Conservation (phyloP, 2,329 filamentous ascomycete genomes). For the Neonectria hederae region DNA sequence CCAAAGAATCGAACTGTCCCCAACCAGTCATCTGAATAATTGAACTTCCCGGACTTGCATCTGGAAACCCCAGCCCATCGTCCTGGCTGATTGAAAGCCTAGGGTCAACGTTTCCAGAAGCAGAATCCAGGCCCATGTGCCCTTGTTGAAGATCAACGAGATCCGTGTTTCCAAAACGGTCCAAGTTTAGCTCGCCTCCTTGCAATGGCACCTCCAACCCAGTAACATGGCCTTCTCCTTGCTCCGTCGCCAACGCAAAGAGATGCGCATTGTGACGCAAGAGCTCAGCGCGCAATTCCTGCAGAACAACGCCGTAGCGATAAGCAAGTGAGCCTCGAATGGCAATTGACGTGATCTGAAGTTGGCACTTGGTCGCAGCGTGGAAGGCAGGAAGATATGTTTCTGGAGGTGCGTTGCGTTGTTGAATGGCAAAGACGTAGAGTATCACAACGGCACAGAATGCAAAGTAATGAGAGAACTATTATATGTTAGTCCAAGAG, state of each 20-base stretch:
- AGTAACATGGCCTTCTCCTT: not conserved
- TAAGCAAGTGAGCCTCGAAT: slow-evolving; percentile 51
- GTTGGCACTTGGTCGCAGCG: slow-evolving; percentile 52
- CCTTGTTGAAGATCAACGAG: not conserved
- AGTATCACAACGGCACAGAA: slow-evolving; percentile 57
- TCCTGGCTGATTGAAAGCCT: slow-evolving; percentile 11
- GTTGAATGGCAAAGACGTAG: slow-evolving; percentile 56
- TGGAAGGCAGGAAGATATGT: slow-evolving; percentile 46
- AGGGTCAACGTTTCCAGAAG: not conserved
- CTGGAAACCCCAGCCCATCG: slow-evolving; percentile 9
- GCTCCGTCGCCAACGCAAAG: not conserved
- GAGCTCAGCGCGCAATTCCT: slow-evolving; percentile 46
- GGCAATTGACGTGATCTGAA: slow-evolving; percentile 50
- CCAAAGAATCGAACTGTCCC: slow-evolving; percentile 38
- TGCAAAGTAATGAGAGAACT: slow-evolving; percentile 51
- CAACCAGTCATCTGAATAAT: slow-evolving; percentile 36
- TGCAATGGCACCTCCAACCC: not conserved
- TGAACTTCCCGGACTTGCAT: slow-evolving; percentile 21
- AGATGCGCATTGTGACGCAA: slow-evolving; percentile 38
- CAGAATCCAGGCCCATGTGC: slow-evolving; percentile 5
- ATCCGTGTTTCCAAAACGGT: not conserved
- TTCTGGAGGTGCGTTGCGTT: slow-evolving; percentile 40
- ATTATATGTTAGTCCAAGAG: slow-evolving; percentile 25
- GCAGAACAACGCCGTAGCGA: slow-evolving; percentile 54
- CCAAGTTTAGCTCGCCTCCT: not conserved